Conservation (phyloP, 2,329 filamentous ascomycete species). For the Botrytis aclada region DNA sequence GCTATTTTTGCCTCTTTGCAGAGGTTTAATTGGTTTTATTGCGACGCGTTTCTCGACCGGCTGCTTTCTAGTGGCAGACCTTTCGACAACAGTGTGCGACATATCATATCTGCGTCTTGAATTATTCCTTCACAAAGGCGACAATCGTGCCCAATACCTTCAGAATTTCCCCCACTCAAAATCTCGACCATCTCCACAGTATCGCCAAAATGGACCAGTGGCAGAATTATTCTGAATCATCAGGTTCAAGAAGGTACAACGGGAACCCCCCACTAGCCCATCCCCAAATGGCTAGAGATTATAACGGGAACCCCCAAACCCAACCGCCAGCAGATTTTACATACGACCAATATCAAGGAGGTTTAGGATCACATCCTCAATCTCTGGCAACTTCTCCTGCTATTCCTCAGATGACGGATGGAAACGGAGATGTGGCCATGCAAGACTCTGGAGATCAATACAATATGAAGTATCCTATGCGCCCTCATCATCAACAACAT, state of each 20-base stretch:
- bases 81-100: constrained; percentile 16
- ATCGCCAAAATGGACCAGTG: constrained; percentile 56
- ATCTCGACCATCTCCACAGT: constrained; percentile 23
- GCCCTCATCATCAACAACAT: constrained; percentile 74
- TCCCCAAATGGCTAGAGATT: constrained; percentile 49
- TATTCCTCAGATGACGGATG: constrained; percentile 61
- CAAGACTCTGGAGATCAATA: constrained; percentile 80
- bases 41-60: constrained; percentile 29
- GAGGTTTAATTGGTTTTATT: constrained; percentile 24
- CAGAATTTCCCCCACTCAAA: constrained; percentile 26
- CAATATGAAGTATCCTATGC: constrained; percentile 80
- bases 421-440: constrained; percentile 78
- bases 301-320: constrained; percentile 40
- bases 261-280: constrained; percentile 46
- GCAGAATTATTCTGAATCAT: constrained; percentile 65
- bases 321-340: constrained; percentile 60
- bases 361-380: constrained; percentile 43
- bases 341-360: constrained; percentile 64
- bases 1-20: constrained; percentile 34
- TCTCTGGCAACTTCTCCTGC: constrained; percentile 58
- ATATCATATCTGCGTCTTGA: not conserved
- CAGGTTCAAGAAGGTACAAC: constrained; percentile 63
- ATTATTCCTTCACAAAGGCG: constrained; percentile 12
- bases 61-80: constrained; percentile 3
- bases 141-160: constrained; percentile 19